Evolutionary conservation across 2,329 filamentous ascomycete genomes (phyloP).

Genomic region (Pochonia chlamydosporia): DNA sequence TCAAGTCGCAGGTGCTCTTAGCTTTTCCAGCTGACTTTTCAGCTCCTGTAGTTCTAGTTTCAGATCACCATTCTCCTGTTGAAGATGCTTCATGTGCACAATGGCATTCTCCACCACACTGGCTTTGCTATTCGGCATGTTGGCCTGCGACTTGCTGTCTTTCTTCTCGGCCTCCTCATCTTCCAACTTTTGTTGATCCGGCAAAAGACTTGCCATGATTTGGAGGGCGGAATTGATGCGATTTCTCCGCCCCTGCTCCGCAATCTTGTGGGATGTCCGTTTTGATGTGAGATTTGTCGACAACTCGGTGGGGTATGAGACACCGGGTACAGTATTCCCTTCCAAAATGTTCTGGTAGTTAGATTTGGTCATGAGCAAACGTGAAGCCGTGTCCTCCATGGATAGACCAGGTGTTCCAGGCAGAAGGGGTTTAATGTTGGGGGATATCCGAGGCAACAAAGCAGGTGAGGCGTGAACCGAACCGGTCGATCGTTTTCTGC

Average conservation of each 20-base stretch:
- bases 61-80: slow-evolving; percentile 64
- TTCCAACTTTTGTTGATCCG: slow-evolving; percentile 41
- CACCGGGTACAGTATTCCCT: slow-evolving; percentile 82
- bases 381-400: slow-evolving; percentile 56
- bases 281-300: slow-evolving; percentile 95
- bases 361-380: slow-evolving; percentile 85
- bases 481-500: slow-evolving; percentile 67
- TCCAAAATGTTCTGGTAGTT: slow-evolving; percentile 98
- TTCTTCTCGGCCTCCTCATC: slow-evolving; percentile 43
- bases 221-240: slow-evolving; percentile 91
- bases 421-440: slow-evolving; percentile 86
- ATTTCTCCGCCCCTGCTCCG: slow-evolving; percentile 91
- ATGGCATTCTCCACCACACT: slow-evolving; percentile 97
- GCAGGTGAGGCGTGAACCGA: slow-evolving; percentile 81
- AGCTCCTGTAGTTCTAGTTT: slow-evolving; percentile 51
- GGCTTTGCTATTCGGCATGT: slow-evolving; percentile 78
- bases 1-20: neutral
- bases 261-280: slow-evolving; percentile 94
- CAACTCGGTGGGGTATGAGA: slow-evolving; percentile 83
- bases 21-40: slow-evolving; percentile 24
- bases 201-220: slow-evolving; percentile 84
- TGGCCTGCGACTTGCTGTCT: slow-evolving; percentile 36
- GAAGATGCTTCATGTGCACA: slow-evolving; percentile 83
- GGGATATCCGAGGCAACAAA: slow-evolving; percentile 81
- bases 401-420: slow-evolving; percentile 52